Evolutionary conservation across 2,329 filamentous ascomycete species (phyloP), one percentile per base, ranked within the genome.

Genomic region (Chaetoscypha palmicola): DNA sequence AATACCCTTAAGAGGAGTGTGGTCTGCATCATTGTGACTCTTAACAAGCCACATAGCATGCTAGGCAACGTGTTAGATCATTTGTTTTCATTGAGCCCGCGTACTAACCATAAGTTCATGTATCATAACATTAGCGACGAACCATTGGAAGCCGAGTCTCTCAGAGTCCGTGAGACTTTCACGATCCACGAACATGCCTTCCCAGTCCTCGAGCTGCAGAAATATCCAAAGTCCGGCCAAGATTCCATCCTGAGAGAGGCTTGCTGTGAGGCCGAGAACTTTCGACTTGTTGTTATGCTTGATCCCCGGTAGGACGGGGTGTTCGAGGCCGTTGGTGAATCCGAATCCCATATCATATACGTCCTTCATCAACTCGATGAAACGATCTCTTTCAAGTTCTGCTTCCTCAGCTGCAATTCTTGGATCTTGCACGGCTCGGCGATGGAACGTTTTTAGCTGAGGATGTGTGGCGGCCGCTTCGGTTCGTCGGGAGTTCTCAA

Each of bases 321-420:
- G 2, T 22, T 40, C 42, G 23, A 47, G 51, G 47, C 48, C 47
- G 52, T 16, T 47, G 46, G 10, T 7, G 33, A 35, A 28, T 28
- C 24, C 24, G 24, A 28, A 28, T 8, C 24, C 24, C 12, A 28
- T 8, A 8, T 28, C 12, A 28, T 28, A 28, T 28, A 8, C 12
- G 24, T 28, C 12, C 24, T 8, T 8, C 8, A 28, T 8, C 8
- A 8, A 8, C 24, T 28, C 24, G 8, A 28, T 8, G 8, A 28
- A 8, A 8, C 12, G 8, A 12, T 28, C 24, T 12, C 24, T 28
- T 28, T 8, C 24, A 28, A 8, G 8, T 12, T 8, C 24, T 28
- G 24, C 24, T 28, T 28, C 8, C 12, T 8, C 12, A 8, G 8
- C 24, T 12, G 8, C 8, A 8, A 12, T 12, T 8, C 12, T 8